These are phyloP conservation scores for Carex cristatella DNA, from an alignment of 176 grass and related monocot genomes.

Conservation along the genomic window DNA sequence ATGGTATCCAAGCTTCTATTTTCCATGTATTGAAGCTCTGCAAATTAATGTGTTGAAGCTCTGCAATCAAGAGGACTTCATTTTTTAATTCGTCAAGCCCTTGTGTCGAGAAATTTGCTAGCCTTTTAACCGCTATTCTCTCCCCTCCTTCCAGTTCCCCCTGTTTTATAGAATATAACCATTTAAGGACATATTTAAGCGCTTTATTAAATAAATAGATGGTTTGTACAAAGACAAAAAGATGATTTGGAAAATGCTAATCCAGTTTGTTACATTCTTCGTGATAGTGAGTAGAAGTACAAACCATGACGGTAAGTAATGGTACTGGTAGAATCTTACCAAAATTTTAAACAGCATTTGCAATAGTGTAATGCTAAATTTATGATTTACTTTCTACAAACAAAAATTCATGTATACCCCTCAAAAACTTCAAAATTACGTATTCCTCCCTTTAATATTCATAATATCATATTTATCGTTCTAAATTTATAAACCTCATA, in stretches of 20 bases:
- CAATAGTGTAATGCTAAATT: not conserved
- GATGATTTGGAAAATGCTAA: not conserved
- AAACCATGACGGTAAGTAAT: not conserved
- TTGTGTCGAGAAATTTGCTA: conserved; percentile 61
- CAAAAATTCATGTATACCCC: too few species aligned
- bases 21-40: conserved; percentile 83
- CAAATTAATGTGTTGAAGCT: conserved; percentile 80
- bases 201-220: not conserved
- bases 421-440: too few species aligned
- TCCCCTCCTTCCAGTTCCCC: conserved; percentile 42
- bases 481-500: too few species aligned
- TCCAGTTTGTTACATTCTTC: not conserved
- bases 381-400: not conserved
- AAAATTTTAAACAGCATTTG: not conserved
- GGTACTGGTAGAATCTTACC: not conserved
- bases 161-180: conserved; percentile 17
- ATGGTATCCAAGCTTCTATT: conserved; percentile 79
- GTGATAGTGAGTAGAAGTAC: not conserved
- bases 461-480: too few species aligned
- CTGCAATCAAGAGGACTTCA: conserved; percentile 77
- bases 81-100: conserved; percentile 85
- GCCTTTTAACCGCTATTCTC: conserved; percentile 62
- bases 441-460: too few species aligned
- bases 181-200: not conserved
- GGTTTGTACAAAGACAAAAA: not conserved